Evolutionary conservation across 2,329 filamentous ascomycete genomes (phyloP).

Genomic region (Zymoseptoria passerinii): DNA sequence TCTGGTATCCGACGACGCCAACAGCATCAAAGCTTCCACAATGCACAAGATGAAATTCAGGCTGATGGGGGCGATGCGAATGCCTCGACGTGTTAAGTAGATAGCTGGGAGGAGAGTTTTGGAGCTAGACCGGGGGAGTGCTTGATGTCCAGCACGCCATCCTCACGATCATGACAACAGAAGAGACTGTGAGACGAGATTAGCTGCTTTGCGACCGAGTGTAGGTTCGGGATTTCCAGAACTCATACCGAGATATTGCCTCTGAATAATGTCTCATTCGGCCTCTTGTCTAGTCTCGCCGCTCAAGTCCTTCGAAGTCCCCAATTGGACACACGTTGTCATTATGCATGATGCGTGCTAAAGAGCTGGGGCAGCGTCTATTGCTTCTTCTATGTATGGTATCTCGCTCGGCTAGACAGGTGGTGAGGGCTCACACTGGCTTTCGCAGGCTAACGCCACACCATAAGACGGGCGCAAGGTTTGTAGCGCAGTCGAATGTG

Average conservation of each 20-base stretch:
- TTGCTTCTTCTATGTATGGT: background rate
- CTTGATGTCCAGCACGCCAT: background rate
- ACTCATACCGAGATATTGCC: no score
- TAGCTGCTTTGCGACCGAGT: background rate
- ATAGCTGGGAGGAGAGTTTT: background rate
- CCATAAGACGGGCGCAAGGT: conserved; percentile 44
- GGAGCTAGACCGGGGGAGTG: background rate
- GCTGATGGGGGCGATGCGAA: background rate
- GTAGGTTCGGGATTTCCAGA: background rate
- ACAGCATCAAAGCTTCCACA: background rate
- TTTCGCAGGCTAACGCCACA: conserved; percentile 40
- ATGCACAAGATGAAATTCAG: background rate
- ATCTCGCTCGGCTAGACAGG: background rate
- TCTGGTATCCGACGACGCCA: background rate
- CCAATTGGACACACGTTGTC: background rate
- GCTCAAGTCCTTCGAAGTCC: background rate
- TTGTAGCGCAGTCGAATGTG: conserved; percentile 43
- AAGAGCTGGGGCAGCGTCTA: background rate
- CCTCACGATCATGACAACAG: background rate
- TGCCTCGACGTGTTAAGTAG: background rate
- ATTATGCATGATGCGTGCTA: background rate
- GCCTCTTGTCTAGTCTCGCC: no score
- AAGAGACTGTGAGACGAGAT: background rate
- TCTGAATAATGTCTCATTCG: no score
- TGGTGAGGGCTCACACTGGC: conserved; percentile 23